Evolutionary conservation across 768 basidiomycete genomes (phyloP).

Genomic region (Sarcodon aspratus): DNA sequence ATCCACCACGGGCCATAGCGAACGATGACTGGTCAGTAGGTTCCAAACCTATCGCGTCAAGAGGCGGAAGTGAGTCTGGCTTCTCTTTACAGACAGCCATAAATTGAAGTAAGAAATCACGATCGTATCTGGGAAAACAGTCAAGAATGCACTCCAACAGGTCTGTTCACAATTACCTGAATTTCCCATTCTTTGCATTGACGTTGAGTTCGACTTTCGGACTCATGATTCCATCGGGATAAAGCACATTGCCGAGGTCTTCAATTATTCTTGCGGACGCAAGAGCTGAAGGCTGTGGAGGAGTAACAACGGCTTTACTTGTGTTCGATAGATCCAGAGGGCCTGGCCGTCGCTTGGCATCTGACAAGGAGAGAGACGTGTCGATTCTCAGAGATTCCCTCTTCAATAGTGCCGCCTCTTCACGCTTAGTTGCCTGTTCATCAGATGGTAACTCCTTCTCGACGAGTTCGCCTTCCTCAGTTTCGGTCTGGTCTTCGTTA

Average conservation of each 20-base stretch:
- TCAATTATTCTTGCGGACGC: conserved; percentile 79
- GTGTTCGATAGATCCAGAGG: conserved; percentile 59
- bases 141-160: conserved; percentile 1
- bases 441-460: conserved; percentile 20
- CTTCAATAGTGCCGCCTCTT: conserved; percentile 29
- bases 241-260: conserved; percentile 64
- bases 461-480: conserved; percentile 32
- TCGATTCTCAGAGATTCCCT: conserved; percentile 58
- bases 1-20: conserved; percentile 48
- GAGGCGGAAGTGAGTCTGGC: conserved; percentile 79
- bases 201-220: conserved; percentile 80
- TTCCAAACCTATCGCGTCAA: conserved; percentile 88
- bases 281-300: conserved; percentile 52
- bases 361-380: conserved; percentile 34
- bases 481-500: conserved; percentile 23
- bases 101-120: conserved; percentile 95
- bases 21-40: conserved; percentile 47
- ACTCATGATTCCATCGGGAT: conserved; percentile 75
- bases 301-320: conserved; percentile 27
- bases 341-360: conserved; percentile 50
- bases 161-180: conserved; percentile 40
- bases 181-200: conserved; percentile 78
- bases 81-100: conserved; percentile 93
- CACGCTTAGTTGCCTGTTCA: conserved; percentile 17
- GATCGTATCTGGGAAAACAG: conserved; percentile 66